Evolutionary conservation across 495 filamentous ascomycete genomes (phyloP).

Genomic region (Aspergillus cristatus): DNA sequence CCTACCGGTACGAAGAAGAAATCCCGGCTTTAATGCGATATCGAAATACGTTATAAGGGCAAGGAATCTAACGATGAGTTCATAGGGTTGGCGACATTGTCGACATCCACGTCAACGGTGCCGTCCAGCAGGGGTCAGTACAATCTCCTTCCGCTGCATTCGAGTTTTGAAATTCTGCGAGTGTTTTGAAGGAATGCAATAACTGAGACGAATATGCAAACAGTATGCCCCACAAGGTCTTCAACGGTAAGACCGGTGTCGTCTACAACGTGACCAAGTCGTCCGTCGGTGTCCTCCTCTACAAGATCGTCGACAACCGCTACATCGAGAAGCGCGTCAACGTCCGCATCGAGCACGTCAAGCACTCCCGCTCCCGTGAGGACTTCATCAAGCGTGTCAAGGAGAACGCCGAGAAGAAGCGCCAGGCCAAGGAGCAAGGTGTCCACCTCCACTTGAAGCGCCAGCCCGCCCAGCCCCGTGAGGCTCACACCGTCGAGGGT

Average conservation of each 20-base stretch:
- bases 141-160: conserved; percentile 11
- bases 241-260: conserved; percentile 97
- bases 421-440: conserved; percentile 83
- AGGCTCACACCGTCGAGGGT: conserved; percentile 67
- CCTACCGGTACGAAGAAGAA: conserved; percentile 61
- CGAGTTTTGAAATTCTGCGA: conserved; percentile 11
- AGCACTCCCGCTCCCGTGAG: conserved; percentile 83
- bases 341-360: conserved; percentile 96
- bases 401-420: conserved; percentile 84
- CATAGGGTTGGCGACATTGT: conserved; percentile 92
- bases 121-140: conserved; percentile 93
- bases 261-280: conserved; percentile 98
- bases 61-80: conserved; percentile 19
- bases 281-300: conserved; percentile 92
- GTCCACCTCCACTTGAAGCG: conserved; percentile 84
- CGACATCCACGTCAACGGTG: conserved; percentile 93
- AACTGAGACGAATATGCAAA: conserved; percentile 23
- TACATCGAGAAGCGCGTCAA: conserved; percentile 99
- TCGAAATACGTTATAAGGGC: conserved; percentile 7
- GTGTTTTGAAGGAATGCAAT: conserved; percentile 10
- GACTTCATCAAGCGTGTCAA: conserved; percentile 96
- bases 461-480: conserved; percentile 70
- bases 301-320: conserved; percentile 96
- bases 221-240: conserved; percentile 98
- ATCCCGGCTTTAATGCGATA: conserved; percentile 1